phyloP scores from a whole-genome alignment of 345 rosid species.

The Eucalyptus polyanthemos region DNA sequence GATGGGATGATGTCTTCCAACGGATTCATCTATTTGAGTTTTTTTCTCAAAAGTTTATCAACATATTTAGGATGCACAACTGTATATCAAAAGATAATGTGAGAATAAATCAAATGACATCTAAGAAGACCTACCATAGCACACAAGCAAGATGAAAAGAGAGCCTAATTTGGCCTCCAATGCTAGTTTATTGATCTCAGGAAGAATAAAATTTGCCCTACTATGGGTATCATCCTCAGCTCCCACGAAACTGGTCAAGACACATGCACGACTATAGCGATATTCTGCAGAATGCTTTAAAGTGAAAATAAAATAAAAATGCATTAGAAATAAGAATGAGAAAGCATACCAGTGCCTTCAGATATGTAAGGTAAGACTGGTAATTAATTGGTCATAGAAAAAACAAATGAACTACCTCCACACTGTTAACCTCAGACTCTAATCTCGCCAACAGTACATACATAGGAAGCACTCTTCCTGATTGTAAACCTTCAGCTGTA shows the following conservation, averaged over 20 bases:
- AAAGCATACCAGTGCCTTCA: not conserved
- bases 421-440: constrained; percentile 32
- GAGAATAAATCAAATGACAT: not conserved
- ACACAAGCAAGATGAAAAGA: constrained; percentile 70
- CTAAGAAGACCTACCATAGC: constrained; percentile 50
- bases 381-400: not conserved
- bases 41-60: not conserved
- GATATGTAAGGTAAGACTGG: not conserved
- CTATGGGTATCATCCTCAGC: constrained; percentile 51
- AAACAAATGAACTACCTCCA: constrained; percentile 41
- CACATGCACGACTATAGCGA: constrained; percentile 69
- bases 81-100: not conserved
- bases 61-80: not conserved
- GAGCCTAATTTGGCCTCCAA: constrained; percentile 75
- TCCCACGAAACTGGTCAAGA: constrained; percentile 66
- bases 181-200: constrained; percentile 71
- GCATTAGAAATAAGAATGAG: not conserved
- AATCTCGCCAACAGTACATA: constrained; percentile 75
- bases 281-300: constrained; percentile 85
- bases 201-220: constrained; percentile 71
- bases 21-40: not conserved
- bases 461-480: constrained; percentile 57
- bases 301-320: constrained; percentile 8
- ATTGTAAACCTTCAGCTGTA: constrained; percentile 36
- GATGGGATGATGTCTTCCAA: not conserved